A percentile compares a stretch with the other conserved stretches of the same genome.
Conservation (phyloP, 1,284 basidiomycete species). For the Ganoderma lingzhi region DNA sequence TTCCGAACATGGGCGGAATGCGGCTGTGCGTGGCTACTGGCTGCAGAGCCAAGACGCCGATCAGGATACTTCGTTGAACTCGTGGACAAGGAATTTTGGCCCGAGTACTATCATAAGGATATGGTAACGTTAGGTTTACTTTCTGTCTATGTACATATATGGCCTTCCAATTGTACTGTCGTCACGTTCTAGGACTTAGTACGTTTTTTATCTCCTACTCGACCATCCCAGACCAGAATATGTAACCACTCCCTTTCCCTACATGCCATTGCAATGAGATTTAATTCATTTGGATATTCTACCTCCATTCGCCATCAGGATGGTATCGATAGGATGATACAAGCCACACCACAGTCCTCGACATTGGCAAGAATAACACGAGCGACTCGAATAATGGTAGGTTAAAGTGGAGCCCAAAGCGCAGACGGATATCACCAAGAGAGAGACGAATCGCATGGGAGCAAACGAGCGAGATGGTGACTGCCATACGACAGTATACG, state of each 20-base stretch:
- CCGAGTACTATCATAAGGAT: too few relatives aligned
- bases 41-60: not conserved
- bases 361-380: not conserved
- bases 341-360: not conserved
- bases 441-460: not conserved
- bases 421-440: not conserved
- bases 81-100: too few relatives aligned
- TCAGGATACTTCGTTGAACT: not conserved
- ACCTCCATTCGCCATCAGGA: conserved; percentile 10
- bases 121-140: not conserved
- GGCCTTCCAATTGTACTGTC: not conserved
- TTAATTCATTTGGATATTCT: not conserved
- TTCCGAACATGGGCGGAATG: not conserved
- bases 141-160: not conserved
- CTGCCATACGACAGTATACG: conserved; percentile 9
- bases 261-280: not conserved
- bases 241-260: not conserved
- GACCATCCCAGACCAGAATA: not conserved
- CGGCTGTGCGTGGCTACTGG: not conserved
- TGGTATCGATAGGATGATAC: conserved; percentile 6
- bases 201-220: not conserved
- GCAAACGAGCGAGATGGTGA: not conserved
- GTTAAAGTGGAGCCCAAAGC: not conserved
- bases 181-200: not conserved
- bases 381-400: not conserved